Evolutionary conservation across 148 eudicot species (phyloP), one percentile per base, ranked within the genome.

Genomic region (Pouteria glomerata): DNA sequence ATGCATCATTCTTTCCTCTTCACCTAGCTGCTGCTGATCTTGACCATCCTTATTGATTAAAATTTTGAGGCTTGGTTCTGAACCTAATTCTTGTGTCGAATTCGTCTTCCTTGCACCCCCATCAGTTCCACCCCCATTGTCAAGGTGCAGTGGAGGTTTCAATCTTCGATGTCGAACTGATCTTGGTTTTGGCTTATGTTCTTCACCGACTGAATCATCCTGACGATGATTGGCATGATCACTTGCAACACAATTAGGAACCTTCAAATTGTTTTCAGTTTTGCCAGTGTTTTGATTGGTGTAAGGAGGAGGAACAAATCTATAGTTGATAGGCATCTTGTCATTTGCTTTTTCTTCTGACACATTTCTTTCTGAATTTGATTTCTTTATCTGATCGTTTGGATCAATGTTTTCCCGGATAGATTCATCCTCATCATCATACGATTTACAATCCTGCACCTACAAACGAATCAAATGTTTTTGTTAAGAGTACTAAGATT

Each of bases 251-350:
- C 45, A 41, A 4, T 41, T 41, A 41, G 11, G 45, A 11, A 4
- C 44, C 44, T 39, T 10, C 10, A 39, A 39, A 39, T 4, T 5
- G 44, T 5, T 39, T 39, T 56, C 61, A 24, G 33, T 33, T 0
- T 66, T 57, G 11, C 45, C 44, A 39, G 16, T 55, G 21, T 42
- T 68, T 52, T 18, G 80, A 11, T 63, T 48, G 72, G 0, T 74
- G 50, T 85, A 87, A 50, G 95, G 92, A 56, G 95, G 83, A 21
- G 79, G 81, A 27, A 83, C 79, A 52, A 63, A 26, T 23, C 59
- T 71, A 70, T 76, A 74, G 13, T 69, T 50, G 27, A 65, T 69
- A 4, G 82, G 81, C 73, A 76, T 79, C 24, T 74, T 81, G 11
- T 80, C 30, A 29, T 73, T 41, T 3, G 71, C 31, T 63, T 73